Conservation (phyloP, 1,284 basidiomycete species). For the Heterobasidion annosum region DNA sequence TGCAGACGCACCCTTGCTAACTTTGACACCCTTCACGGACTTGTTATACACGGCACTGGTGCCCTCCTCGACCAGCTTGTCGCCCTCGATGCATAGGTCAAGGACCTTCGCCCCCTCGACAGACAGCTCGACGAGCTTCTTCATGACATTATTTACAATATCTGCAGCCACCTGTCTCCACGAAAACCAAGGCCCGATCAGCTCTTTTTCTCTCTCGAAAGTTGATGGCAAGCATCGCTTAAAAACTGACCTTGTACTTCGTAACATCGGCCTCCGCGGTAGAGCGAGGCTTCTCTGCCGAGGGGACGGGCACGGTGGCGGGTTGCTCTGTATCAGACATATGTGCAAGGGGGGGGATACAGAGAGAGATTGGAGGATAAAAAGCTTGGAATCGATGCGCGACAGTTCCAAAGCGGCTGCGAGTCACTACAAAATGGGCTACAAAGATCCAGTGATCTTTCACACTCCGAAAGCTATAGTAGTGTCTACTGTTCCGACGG, state of each 20-base stretch:
- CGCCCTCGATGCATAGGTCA: slow-evolving; percentile 88
- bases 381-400: neutral
- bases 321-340: slow-evolving; percentile 46
- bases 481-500: no score
- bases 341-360: slow-evolving; percentile 1
- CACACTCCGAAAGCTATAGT: neutral
- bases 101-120: slow-evolving; percentile 83
- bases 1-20: slow-evolving; percentile 66
- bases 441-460: neutral
- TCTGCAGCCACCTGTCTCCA: slow-evolving; percentile 72
- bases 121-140: slow-evolving; percentile 71
- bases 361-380: neutral
- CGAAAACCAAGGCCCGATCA: neutral
- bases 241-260: slow-evolving; percentile 64
- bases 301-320: slow-evolving; percentile 15
- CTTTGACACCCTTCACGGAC: slow-evolving; percentile 77
- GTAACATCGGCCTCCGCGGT: slow-evolving; percentile 68
- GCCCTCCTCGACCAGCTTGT: slow-evolving; percentile 85
- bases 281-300: slow-evolving; percentile 30
- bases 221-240: neutral
- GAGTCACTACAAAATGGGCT: neutral
- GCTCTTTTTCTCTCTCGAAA: neutral
- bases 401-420: neutral
- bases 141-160: slow-evolving; percentile 80
- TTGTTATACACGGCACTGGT: slow-evolving; percentile 89